phyloP scores from a whole-genome alignment of 2,329 filamentous ascomycete species.

The Fusarium euwallaceae region DNA sequence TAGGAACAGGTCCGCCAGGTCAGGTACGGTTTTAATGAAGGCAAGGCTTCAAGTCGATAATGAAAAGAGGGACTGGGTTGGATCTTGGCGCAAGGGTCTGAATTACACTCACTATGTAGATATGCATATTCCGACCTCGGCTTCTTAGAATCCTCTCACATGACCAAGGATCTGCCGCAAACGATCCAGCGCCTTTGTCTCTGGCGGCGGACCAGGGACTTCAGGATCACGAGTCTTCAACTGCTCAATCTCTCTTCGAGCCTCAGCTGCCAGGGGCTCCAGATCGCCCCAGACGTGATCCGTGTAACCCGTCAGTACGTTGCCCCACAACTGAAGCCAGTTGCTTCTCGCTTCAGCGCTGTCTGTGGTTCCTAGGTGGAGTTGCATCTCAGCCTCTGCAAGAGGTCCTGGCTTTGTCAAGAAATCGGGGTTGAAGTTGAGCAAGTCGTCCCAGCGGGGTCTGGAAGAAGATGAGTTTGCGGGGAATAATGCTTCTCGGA shows the following conservation, averaged over 20 bases:
- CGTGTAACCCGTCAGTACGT: slow-evolving; percentile 68
- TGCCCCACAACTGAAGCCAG: slow-evolving; percentile 69
- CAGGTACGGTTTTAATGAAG: neutral
- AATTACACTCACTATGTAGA: slow-evolving; percentile 4
- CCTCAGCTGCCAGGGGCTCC: slow-evolving; percentile 66
- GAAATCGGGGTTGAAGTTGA: slow-evolving; percentile 66
- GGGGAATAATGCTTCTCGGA: slow-evolving; percentile 57
- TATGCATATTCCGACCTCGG: slow-evolving; percentile 9
- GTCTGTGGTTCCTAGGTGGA: slow-evolving; percentile 57
- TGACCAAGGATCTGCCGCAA: slow-evolving; percentile 56
- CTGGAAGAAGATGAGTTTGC: slow-evolving; percentile 13
- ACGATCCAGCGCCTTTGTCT: slow-evolving; percentile 51
- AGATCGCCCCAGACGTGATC: slow-evolving; percentile 79
- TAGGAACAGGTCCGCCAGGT: neutral
- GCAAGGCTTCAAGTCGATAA: neutral
- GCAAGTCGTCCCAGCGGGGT: slow-evolving; percentile 58
- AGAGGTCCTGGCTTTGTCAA: slow-evolving; percentile 43
- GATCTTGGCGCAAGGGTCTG: neutral
- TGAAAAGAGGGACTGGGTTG: neutral
- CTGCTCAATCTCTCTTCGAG: slow-evolving; percentile 66
- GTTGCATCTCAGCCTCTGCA: slow-evolving; percentile 32
- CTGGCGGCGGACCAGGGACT: slow-evolving; percentile 27
- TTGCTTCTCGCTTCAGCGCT: slow-evolving; percentile 54
- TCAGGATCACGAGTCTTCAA: slow-evolving; percentile 43
- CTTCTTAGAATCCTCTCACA: slow-evolving; percentile 48